phyloP scores from a whole-genome alignment of 108 stramenopile genomes.

The Phaeodactylum tricornutum region DNA sequence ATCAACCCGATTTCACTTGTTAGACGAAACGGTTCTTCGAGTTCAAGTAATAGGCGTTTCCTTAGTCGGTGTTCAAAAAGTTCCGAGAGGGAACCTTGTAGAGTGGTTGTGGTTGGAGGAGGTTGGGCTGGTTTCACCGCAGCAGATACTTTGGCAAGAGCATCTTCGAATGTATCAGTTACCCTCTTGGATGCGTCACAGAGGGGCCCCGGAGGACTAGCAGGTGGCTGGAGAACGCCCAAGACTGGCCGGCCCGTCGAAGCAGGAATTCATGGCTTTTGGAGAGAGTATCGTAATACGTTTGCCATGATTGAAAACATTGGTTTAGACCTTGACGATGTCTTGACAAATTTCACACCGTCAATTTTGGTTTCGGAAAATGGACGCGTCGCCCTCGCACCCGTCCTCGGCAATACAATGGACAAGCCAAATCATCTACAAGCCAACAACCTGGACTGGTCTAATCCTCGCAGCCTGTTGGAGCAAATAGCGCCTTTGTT shows the following conservation, averaged over 20 bases:
- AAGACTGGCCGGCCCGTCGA: slow-evolving; percentile 50
- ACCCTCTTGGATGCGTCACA: slow-evolving; percentile 62
- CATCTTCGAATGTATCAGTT: slow-evolving; percentile 24
- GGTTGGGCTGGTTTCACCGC: slow-evolving; percentile 79
- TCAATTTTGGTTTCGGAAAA: slow-evolving; percentile 51
- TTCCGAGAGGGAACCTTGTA: no score
- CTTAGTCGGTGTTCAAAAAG: no score
- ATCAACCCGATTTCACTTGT: no score
- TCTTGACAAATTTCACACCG: slow-evolving; percentile 56
- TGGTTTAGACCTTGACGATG: slow-evolving; percentile 56
- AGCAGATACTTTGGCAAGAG: slow-evolving; percentile 23
- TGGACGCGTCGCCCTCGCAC: slow-evolving; percentile 66
- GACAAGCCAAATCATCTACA: no score
- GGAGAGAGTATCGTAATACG: slow-evolving; percentile 79
- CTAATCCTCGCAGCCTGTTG: neutral
- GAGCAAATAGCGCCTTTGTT: slow-evolving; percentile 30
- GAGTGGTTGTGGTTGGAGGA: slow-evolving; percentile 61
- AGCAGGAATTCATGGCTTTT: slow-evolving; percentile 83
- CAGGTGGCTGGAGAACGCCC: slow-evolving; percentile 48
- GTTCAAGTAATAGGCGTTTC: no score
- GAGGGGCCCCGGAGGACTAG: slow-evolving; percentile 49
- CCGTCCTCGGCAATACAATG: slow-evolving; percentile 47
- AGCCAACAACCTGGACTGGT: neutral
- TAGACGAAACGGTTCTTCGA: no score
- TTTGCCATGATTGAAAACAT: slow-evolving; percentile 57